These are phyloP conservation scores for Trichoderma gracile DNA, from an alignment of 2,329 filamentous ascomycete species.

Conservation along the genomic window DNA sequence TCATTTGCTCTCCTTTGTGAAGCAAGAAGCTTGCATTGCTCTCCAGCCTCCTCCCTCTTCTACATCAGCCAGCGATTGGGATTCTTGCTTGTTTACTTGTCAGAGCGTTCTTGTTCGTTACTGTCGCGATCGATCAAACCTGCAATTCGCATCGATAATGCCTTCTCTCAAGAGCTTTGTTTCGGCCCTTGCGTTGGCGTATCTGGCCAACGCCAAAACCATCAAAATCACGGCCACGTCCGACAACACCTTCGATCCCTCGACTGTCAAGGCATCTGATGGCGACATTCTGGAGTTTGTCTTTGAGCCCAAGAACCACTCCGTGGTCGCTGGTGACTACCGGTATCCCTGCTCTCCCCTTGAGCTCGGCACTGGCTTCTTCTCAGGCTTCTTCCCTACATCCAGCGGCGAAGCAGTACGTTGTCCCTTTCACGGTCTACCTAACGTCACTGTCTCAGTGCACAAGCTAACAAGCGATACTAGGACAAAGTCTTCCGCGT, in stretches of 20 bases:
- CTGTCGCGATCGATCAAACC: not conserved
- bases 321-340: slow-evolving; percentile 42
- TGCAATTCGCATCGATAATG: slow-evolving; percentile 30
- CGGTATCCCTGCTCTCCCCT: slow-evolving; percentile 40
- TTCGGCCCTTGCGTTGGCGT: slow-evolving; percentile 32
- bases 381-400: slow-evolving; percentile 40
- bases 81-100: not conserved
- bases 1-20: slow-evolving; percentile 26
- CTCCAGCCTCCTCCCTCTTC: slow-evolving; percentile 30
- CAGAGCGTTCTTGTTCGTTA: not conserved
- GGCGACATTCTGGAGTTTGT: slow-evolving; percentile 43
- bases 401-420: slow-evolving; percentile 37
- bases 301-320: slow-evolving; percentile 43
- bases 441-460: not conserved
- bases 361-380: slow-evolving; percentile 40
- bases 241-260: slow-evolving; percentile 39
- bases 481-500: slow-evolving; percentile 42
- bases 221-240: slow-evolving; percentile 40
- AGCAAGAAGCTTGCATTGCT: not conserved
- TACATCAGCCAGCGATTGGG: slow-evolving; percentile 11
- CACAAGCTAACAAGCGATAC: not conserved
- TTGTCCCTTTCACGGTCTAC: not conserved
- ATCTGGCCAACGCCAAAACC: slow-evolving; percentile 36
- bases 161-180: slow-evolving; percentile 35
- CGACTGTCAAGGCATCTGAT: slow-evolving; percentile 36